Conservation (phyloP, 2,329 filamentous ascomycete species). For the Paraconiothyrium brasiliense region DNA sequence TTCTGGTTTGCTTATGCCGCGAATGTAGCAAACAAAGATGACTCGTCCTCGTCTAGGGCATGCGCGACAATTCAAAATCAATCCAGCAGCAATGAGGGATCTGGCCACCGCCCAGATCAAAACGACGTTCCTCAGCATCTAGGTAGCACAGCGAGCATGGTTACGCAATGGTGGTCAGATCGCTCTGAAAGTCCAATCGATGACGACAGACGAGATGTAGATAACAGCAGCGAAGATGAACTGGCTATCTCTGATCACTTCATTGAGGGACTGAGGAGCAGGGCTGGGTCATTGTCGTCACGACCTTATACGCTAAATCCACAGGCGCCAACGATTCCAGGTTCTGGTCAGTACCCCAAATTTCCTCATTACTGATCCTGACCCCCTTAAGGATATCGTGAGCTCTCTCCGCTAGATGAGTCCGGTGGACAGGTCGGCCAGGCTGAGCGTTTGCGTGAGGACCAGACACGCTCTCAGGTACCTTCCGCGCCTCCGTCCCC, state of each 20-base stretch:
- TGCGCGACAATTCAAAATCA: background rate
- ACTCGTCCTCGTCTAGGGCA: background rate
- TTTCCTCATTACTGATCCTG: background rate
- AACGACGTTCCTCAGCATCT: too few species aligned
- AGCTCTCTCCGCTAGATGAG: background rate
- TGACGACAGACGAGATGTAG: background rate
- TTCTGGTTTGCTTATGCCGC: background rate
- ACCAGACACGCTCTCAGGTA: background rate
- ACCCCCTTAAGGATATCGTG: background rate
- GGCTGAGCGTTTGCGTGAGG: background rate
- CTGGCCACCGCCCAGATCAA: background rate
- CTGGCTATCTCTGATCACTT: conserved; percentile 4
- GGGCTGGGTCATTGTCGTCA: background rate
- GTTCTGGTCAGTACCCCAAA: background rate
- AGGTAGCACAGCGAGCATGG: background rate
- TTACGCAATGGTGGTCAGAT: conserved; percentile 9
- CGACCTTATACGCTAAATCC: background rate
- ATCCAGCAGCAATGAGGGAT: background rate
- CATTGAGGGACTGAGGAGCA: conserved; percentile 3
- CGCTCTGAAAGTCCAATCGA: background rate
- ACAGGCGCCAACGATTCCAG: background rate
- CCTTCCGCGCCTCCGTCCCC: background rate
- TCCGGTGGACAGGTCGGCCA: background rate
- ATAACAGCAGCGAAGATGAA: background rate
- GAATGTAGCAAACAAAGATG: background rate